Evolutionary conservation across 495 filamentous ascomycete genomes (phyloP), one percentile per base, ranked within the genome.

Genomic region (Penicillium mononematosum): DNA sequence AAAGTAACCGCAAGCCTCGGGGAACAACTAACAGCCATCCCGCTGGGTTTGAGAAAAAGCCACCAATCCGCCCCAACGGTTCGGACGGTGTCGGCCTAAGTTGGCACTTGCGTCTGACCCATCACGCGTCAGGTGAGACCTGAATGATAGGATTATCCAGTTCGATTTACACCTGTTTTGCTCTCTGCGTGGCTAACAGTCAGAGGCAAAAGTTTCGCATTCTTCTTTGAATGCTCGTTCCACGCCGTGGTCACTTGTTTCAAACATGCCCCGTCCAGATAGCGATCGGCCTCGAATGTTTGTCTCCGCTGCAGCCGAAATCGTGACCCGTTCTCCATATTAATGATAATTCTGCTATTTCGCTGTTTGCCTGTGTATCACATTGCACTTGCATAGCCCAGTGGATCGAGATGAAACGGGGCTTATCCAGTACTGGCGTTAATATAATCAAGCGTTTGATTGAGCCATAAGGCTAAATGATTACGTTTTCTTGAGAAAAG

Each of bases 91-190:
- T 53, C 17, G 53, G 43, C 45, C 44, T 56, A 53, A 66, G 55
- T 58, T 68, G 60, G 58, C 63, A 55, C 60, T 45, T 51, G 56
- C 38, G 38, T 71, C 59, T 71, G 72, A 75, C 60, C 56, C 65
- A 71, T 75, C 72, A 72, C 69, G 61, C 66, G 66, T 71, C 69
- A 72, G 58, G 65, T 56, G 24, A 55, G 53, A 52, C 59, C 49
- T 42, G 41, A 65, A 61, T 48, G 27, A 7, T 41, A 25, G 55
- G 52, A 59, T 54, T 50, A 38, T 22, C 4, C 14, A 58, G 45
- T 55, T 60, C 54, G 42, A 41, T 41, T n/a, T 39, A 44, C 32
- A 31, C 43, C 19, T 29, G 42, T 42, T 54, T 14, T 8, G 31
- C 19, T 31, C 19, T 24, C 45, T 60, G 52, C 39, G 62, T 62